Evolutionary conservation across 139 green algal genomes (phyloP), one percentile per base, ranked within the genome.

Genomic region (Chlamydomonas schloesseri): DNA sequence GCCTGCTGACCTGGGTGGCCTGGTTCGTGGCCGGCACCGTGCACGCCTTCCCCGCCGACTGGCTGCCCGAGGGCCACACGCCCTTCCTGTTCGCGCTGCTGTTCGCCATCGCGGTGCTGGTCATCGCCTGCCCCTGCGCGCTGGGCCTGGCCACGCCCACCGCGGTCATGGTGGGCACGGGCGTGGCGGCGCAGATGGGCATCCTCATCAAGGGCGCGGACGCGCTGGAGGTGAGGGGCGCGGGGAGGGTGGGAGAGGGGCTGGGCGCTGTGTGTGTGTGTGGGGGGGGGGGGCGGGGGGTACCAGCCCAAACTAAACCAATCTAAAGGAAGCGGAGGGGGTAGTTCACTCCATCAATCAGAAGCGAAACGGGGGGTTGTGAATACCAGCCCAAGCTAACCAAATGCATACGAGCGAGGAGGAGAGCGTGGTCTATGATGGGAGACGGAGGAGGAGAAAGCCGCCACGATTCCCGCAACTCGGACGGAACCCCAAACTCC

Each of bases 81-180:
- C 82, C 83, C 65, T 99, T 99, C 84, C 90, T 99, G 29, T 98
- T 99, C 58, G 94, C 96, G 21, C 90, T 99, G 46, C 91, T 98
- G 47, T 99, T 99, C 85, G 97, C 93, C 81, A 98, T 99, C 73
- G 89, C 95, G 2, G 98, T 99, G 73, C 86, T 99, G 62, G 97
- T 99, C 57, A 98, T 99, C 65, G 98, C 98, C 65, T 99, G 98
- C 94, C 98, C 98, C 75, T 99, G 98, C 91, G 97, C 95, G 4
- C 93, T 98, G 74, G 96, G 98, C 4, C 94, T 99, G 37, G 98
- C 98, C 71, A 99, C 98, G 18, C 98, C 98, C 64, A 99, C 98
- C 3, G 98, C 98, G 2, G 97, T 99, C 58, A 99, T 99, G 98
- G 97, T 99, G 46, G 96, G 81, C 65, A 99, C 97, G 23, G 96